phyloP scores from a whole-genome alignment of 164 flowering plant genomes.

The Hamamelis virginiana region DNA sequence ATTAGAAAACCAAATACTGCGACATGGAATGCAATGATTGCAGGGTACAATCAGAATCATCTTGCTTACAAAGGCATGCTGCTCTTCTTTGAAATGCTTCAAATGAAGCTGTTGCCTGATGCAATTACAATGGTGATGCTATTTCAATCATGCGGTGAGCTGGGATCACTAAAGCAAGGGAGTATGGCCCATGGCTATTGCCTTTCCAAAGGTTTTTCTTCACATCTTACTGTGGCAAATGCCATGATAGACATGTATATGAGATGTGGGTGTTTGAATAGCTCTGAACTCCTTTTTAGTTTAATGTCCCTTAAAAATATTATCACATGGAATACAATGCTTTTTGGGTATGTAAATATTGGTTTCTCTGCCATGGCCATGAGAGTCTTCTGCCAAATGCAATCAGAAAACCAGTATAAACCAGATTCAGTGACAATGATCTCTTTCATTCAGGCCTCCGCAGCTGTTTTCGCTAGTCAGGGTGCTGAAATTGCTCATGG shows the following conservation, averaged over 20 bases:
- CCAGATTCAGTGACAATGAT: slow-evolving; percentile 36
- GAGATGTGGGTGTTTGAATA: slow-evolving; percentile 26
- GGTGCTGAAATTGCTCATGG: slow-evolving; percentile 28
- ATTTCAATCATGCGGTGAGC: slow-evolving; percentile 29
- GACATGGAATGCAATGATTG: slow-evolving; percentile 41
- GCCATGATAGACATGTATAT: slow-evolving; percentile 42
- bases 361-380: slow-evolving; percentile 21
- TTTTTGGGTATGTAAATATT: slow-evolving; percentile 27
- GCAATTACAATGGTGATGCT: slow-evolving; percentile 30
- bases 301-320: slow-evolving; percentile 21
- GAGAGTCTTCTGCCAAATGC: slow-evolving; percentile 31
- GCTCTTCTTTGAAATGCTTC: slow-evolving; percentile 31
- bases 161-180: slow-evolving; percentile 29
- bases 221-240: slow-evolving; percentile 29
- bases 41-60: slow-evolving; percentile 24
- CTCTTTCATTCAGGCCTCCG: slow-evolving; percentile 25
- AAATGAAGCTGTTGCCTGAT: slow-evolving; percentile 23
- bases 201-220: slow-evolving; percentile 28
- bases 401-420: slow-evolving; percentile 21
- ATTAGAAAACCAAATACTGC: slow-evolving; percentile 22
- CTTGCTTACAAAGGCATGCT: slow-evolving; percentile 19
- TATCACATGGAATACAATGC: slow-evolving; percentile 41
- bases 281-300: slow-evolving; percentile 26
- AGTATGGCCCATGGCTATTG: slow-evolving; percentile 32
- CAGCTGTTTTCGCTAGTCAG: slow-evolving; percentile 15